Base-by-base conservation (phyloP, 2,329 filamentous ascomycete genomes). In the Dactylella cylindrospora region DNA sequence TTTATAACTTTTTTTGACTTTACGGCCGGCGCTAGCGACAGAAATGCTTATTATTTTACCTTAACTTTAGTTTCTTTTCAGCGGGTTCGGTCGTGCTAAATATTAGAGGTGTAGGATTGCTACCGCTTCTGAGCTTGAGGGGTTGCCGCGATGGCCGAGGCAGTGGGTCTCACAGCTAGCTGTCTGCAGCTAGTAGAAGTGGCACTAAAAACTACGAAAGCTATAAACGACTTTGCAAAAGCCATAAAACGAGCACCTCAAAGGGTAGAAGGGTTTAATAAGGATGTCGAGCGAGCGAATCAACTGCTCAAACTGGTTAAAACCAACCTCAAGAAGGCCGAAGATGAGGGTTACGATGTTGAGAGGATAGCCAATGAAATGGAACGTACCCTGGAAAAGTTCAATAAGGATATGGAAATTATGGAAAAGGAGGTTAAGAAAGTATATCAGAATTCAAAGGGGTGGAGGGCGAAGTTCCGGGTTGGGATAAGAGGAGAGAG, bases 401-500 rank as follows among this genome's bases (percentile, higher is more conserved):
- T 60, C 8, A 15, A 45, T 12, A 36, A 39, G 25, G 54, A 60
- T 3, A 26, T 60, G 7, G 45, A 25, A 20, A 40, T 51, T 10
- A 46, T 38, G 19, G 26, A 10, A 1, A 17, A 39, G 2, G 32
- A 38, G 12, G 39, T 60, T 1, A 40, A 52, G 23, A 60, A 23
- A 12, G 7, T 51, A 9, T 60, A 51, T 28, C 32, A 23, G 2
- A 44, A 51, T 19, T 33, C 54, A 8, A 46, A 31, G 8, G 28
- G 22, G 46, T 60, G 45, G 54, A 50, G n/a, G 22, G 29, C 17
- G 12, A 60, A 52, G 17, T 23, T 60, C 3, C 25, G 25, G 19
- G 46, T 60, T 23, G 54, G 54, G 13, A 20, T 60, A 17, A 60
- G 46, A 22, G 54, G 39, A 23, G 46, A 52, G 22, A 28, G 54